Percentiles rank a stretch among this genome's conserved stretches.
Conservation (phyloP, 83 land plant genomes). For the Picea mariana region DNA sequence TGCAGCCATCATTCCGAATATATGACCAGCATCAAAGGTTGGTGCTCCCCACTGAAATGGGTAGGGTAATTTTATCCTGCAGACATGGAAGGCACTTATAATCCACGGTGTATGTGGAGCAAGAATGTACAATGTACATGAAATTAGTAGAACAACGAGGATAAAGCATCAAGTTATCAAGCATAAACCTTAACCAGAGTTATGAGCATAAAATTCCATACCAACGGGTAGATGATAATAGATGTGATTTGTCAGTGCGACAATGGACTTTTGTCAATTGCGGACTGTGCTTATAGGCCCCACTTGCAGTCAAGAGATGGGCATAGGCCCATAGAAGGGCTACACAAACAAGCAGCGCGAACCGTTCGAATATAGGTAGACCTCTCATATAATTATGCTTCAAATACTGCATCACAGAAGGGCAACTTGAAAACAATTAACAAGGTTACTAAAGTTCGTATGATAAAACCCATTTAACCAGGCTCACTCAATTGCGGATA, state of each 20-base stretch:
- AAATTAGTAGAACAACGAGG: neutral
- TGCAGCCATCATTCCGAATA: slow-evolving; percentile 42
- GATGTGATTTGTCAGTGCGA: slow-evolving; percentile 32
- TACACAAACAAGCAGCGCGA: slow-evolving; percentile 25
- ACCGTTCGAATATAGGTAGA: slow-evolving; percentile 27
- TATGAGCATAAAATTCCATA: slow-evolving; percentile 8
- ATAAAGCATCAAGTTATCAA: slow-evolving; percentile 4
- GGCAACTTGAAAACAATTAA: neutral
- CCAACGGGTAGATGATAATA: slow-evolving; percentile 29
- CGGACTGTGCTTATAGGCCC: slow-evolving; percentile 30
- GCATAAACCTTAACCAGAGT: neutral
- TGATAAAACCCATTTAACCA: slow-evolving; percentile 1
- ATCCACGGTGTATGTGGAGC: neutral
- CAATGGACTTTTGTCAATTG: slow-evolving; percentile 22
- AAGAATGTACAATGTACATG: neutral
- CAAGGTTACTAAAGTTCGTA: neutral
- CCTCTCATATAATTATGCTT: slow-evolving; percentile 4
- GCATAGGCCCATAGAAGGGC: slow-evolving; percentile 34
- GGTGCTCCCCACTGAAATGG: slow-evolving; percentile 54
- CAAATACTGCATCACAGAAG: slow-evolving; percentile 16
- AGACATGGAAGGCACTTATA: neutral
- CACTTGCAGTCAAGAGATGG: slow-evolving; percentile 33
- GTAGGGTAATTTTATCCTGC: slow-evolving; percentile 43
- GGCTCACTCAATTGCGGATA: neutral
- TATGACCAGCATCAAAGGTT: slow-evolving; percentile 44